Evolutionary conservation across 495 filamentous ascomycete genomes (phyloP), one percentile per base, ranked within the genome.

Genomic region (Aspergillus nanangensis): DNA sequence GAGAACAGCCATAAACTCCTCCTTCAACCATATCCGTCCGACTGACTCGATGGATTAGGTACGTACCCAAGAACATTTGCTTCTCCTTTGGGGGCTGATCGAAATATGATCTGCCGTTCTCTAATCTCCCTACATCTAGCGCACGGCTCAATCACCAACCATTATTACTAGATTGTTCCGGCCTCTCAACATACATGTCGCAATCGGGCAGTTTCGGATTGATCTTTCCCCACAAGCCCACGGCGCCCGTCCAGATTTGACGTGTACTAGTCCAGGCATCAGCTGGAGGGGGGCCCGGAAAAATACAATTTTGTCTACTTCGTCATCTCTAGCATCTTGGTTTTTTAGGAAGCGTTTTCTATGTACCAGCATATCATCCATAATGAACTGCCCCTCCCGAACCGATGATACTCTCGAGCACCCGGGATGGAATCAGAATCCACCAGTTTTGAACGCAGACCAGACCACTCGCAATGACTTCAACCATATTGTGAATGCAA

Each of bases 351-450:
- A n/a, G n/a, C n/a, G n/a, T n/a, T n/a, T n/a, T n/a, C n/a, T n/a
- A n/a, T n/a, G n/a, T n/a, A n/a, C n/a, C n/a, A n/a, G n/a, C n/a
- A n/a, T n/a, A n/a, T n/a, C n/a, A n/a, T n/a, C n/a, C 55, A 59
- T 44, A 54, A 85, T 84, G 81, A 85, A 83, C 53, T 79, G 80
- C 60, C 80, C 79, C 21, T 84, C 80, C 11, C 64, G 79, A 45
- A 81, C 67, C n/a, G 80, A 84, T 41, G 78, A 84, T 40, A 72
- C 71, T 13, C 58, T 74, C 19, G 63, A 69, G 8, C 69, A 78
- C 43, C 77, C 72, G 11, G 69, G 60, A 38, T 80, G 75, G 71
- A 86, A 83, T 57, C 80, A 84, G 55, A 82, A 69, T 44, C 77
- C 81, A 29, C 61, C 74, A 11, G 61, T 66, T 9, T 58, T 84